Evolutionary conservation across 108 stramenopile species (phyloP), one percentile per base, ranked within the genome.

Genomic region (Chaetoceros tenuissimus): DNA sequence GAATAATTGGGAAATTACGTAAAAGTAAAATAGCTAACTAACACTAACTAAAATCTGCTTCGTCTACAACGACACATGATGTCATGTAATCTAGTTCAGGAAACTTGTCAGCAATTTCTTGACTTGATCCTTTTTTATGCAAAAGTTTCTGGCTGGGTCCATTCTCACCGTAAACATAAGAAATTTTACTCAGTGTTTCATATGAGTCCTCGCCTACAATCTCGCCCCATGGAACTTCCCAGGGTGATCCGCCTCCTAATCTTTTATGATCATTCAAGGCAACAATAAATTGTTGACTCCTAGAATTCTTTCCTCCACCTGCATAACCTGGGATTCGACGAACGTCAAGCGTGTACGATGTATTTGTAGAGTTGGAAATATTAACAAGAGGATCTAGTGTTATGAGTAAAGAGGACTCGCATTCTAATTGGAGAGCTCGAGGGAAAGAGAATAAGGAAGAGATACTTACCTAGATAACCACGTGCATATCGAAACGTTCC

Each of bases 221-320:
- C 60, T 82, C 81, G 19, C 81, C 81, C 75, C 74, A 78, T 18
- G 81, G 81, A 1, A 72, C 79, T 34, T 91, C 87, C 88, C 88
- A 89, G 1, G 88, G 88, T 29, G 72, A 74, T 21, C 88, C 88
- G 13, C 88, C 88, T 1, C 69, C 84, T 21, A 89, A 51, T 0
- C 62, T 46, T 13, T 67, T 66, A 62, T 82, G 74, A 23, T 67
- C 49, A 34, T 64, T 46, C 34, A 89, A 71, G 1, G 88, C 75
- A 10, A 91, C 72, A 53, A 91, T 78, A 1, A 87, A 69, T 52
- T 91, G 89, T 31, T 74, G 80, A 3, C 31, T 31, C 44, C 89
- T 65, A 18, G 74, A 74, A 53, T 82, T 58, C 23, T 79, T 77
- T 3, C 89, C 85, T 7, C 22, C 53, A 22, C 85, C n/a, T n/a